Conservation (phyloP, 495 filamentous ascomycete species). For the Penicillium daleae region DNA sequence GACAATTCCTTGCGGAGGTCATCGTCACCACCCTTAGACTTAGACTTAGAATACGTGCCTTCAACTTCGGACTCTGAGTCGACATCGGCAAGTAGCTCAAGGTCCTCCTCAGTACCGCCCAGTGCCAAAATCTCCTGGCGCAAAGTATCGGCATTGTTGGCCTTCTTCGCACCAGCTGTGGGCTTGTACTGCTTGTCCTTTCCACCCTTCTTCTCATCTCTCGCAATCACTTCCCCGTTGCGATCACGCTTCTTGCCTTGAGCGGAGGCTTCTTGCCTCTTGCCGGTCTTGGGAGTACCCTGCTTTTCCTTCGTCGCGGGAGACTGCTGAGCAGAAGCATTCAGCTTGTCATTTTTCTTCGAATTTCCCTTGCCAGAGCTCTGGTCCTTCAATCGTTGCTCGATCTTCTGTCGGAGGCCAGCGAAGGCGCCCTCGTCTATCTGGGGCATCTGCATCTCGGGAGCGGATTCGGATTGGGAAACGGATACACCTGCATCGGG, state of each 20-base stretch:
- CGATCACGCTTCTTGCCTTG: slow-evolving; percentile 54
- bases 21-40: slow-evolving; percentile 36
- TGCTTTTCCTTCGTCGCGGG: slow-evolving; percentile 35
- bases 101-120: slow-evolving; percentile 77
- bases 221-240: slow-evolving; percentile 54
- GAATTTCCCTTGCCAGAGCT: slow-evolving; percentile 50
- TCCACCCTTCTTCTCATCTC: slow-evolving; percentile 34
- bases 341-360: slow-evolving; percentile 44
- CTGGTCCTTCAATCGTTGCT: slow-evolving; percentile 53
- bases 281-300: slow-evolving; percentile 29
- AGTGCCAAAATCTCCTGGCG: slow-evolving; percentile 75
- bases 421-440: slow-evolving; percentile 65
- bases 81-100: slow-evolving; percentile 64
- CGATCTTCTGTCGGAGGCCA: slow-evolving; percentile 66
- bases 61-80: slow-evolving; percentile 66
- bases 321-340: slow-evolving; percentile 22
- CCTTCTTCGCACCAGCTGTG: slow-evolving; percentile 22
- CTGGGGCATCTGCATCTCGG: slow-evolving; percentile 46
- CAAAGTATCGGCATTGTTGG: slow-evolving; percentile 44
- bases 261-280: slow-evolving; percentile 33
- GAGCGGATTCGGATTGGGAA: slow-evolving; percentile 30
- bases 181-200: slow-evolving; percentile 32
- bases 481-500: slow-evolving; percentile 20
- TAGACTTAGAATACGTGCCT: slow-evolving; percentile 32
- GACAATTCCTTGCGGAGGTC: slow-evolving; percentile 47